Evolutionary conservation across 139 green algal genomes (phyloP).

Genomic region (Chlamydomonas schloesseri): DNA sequence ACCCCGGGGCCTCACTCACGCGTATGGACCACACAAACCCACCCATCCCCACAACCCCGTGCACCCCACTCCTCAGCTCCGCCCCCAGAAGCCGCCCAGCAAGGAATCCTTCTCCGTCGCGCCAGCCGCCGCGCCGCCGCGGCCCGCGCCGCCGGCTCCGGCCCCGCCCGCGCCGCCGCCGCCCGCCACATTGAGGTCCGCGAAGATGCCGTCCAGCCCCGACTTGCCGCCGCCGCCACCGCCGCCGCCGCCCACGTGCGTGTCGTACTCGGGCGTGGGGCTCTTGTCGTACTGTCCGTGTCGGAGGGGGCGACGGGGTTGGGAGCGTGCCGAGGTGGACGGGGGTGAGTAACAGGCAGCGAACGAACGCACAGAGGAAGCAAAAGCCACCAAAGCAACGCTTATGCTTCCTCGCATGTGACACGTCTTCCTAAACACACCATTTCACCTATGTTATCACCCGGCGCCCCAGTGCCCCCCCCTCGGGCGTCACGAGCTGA

Average conservation of each 20-base stretch:
- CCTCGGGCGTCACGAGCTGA: background rate
- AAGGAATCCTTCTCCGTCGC: constrained; percentile 30
- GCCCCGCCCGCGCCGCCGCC: background rate
- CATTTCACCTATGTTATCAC: background rate
- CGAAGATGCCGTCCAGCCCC: constrained; percentile 39
- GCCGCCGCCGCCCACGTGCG: background rate
- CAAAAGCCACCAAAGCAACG: no score
- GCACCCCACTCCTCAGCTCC: constrained; percentile 1
- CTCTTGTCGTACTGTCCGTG: constrained; percentile 40
- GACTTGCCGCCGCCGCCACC: background rate
- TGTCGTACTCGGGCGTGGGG: background rate
- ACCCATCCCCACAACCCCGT: background rate
- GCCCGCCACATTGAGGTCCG: background rate
- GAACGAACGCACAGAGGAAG: no score
- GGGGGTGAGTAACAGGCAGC: background rate
- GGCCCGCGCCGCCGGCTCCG: background rate
- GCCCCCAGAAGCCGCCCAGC: constrained; percentile 16
- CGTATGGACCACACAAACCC: no score
- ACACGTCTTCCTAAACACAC: no score
- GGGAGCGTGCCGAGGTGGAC: background rate
- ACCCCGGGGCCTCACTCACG: no score
- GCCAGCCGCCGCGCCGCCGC: background rate
- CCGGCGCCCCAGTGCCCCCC: background rate
- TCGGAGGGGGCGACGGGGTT: no score
- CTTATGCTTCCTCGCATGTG: no score